phyloP scores from a whole-genome alignment of 768 basidiomycete species.

The Postia placenta region DNA sequence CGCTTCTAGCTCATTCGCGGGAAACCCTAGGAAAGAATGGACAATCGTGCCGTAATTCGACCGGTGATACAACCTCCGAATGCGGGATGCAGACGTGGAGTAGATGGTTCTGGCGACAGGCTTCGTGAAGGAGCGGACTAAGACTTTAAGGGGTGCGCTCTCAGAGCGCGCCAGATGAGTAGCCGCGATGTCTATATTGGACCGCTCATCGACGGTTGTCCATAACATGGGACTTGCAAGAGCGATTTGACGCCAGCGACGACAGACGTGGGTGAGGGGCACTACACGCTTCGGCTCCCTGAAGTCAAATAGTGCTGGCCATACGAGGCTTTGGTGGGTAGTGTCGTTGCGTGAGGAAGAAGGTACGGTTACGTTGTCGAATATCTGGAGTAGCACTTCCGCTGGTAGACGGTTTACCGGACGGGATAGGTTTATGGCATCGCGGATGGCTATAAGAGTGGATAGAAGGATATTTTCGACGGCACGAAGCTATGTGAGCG shows the following conservation, averaged over 20 bases:
- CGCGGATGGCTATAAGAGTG: neutral
- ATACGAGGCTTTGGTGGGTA: neutral
- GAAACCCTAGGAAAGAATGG: neutral
- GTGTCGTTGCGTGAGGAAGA: neutral
- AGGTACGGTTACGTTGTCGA: neutral
- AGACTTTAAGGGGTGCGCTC: neutral
- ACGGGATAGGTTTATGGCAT: neutral
- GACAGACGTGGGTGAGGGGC: neutral
- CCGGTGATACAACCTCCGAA: neutral
- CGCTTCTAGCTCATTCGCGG: neutral
- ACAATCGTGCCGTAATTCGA: neutral
- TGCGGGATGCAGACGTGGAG: neutral
- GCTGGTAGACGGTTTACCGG: neutral
- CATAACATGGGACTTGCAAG: neutral
- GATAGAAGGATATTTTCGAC: neutral
- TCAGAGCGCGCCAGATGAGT: neutral
- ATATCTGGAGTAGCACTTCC: neutral
- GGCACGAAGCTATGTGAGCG: neutral
- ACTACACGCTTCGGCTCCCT: neutral
- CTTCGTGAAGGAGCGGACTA: neutral
- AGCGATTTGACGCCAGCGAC: neutral
- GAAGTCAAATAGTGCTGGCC: neutral
- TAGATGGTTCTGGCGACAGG: neutral
- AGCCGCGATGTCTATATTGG: neutral
- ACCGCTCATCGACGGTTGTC: neutral